phyloP scores from a whole-genome alignment of 2,329 filamentous ascomycete species.

The Diaporthe citrichinensis region DNA sequence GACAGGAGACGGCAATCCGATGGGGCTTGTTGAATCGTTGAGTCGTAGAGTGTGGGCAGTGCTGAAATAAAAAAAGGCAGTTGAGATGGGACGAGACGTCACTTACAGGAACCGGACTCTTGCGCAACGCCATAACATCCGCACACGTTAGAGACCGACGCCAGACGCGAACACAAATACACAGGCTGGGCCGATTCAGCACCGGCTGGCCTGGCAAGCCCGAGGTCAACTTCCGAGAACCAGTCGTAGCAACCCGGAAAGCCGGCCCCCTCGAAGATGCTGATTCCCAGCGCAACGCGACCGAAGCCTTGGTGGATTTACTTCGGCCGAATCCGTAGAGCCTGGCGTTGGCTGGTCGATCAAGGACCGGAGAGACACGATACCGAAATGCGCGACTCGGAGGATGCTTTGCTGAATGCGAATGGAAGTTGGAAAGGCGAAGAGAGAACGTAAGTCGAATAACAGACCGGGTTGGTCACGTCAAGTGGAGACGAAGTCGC shows the following conservation, averaged over 20 bases:
- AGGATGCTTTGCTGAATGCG: background rate
- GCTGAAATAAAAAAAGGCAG: conserved; percentile 2
- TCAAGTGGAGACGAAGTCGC: conserved; percentile 21
- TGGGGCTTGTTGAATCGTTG: conserved; percentile 16
- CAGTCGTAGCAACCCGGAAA: background rate
- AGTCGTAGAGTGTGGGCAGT: conserved; percentile 16
- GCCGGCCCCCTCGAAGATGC: background rate
- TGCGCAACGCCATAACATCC: conserved; percentile 41
- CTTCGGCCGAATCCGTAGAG: conserved; percentile 4
- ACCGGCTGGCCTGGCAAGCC: background rate
- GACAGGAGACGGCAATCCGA: conserved; percentile 26
- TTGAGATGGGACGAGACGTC: conserved; percentile 40
- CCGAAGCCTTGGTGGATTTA: conserved; percentile 17
- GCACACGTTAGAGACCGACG: conserved; percentile 25
- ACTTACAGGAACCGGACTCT: conserved; percentile 41
- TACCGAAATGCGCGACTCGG: background rate
- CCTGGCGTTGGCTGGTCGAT: conserved; percentile 19
- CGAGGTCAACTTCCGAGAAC: background rate
- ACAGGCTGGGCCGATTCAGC: conserved; percentile 11
- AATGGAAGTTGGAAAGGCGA: background rate
- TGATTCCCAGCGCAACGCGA: background rate
- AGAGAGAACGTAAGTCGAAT: background rate
- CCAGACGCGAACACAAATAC: conserved; percentile 16
- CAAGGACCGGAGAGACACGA: conserved; percentile 2
- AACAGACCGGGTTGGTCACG: conserved; percentile 3